These are phyloP conservation scores for Coemansia sp. DNA, from an alignment of 192 early-diverging fungal genomes.

Conservation along the genomic window DNA sequence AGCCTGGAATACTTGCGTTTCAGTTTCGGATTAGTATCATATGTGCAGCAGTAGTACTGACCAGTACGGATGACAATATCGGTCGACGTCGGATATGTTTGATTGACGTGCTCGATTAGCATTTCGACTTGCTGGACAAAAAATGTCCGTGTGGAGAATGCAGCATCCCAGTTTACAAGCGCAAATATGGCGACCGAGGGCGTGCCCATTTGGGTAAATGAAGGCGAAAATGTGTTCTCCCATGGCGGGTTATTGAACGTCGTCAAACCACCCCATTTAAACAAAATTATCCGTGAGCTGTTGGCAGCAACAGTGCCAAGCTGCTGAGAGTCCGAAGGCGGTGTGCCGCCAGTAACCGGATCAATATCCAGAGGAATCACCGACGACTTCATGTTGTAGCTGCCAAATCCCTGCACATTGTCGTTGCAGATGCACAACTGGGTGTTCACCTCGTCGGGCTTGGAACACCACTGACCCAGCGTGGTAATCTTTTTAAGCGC, in stretches of 20 bases:
- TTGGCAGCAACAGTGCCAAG: background rate
- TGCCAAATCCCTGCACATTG: conserved; percentile 15
- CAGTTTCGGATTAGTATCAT: conserved; percentile 34
- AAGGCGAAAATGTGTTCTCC: conserved; percentile 17
- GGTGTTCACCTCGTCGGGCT: conserved; percentile 5
- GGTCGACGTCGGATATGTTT: conserved; percentile 15
- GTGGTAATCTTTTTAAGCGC: conserved; percentile 54
- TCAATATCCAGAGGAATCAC: conserved; percentile 19
- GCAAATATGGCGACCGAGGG: conserved; percentile 38
- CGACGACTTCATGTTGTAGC: conserved; percentile 19
- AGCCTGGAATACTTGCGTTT: conserved; percentile 32
- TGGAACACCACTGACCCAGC: conserved; percentile 48
- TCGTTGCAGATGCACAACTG: conserved; percentile 53
- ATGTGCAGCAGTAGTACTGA: conserved; percentile 58
- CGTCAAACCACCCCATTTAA: conserved; percentile 57
- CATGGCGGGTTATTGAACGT: conserved; percentile 28
- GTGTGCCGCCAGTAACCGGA: conserved; percentile 4
- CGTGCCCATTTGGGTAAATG: conserved; percentile 21
- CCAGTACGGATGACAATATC: conserved; percentile 53
- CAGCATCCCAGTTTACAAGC: conserved; percentile 55
- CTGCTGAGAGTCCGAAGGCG: background rate
- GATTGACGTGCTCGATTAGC: conserved; percentile 24
- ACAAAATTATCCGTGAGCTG: conserved; percentile 22
- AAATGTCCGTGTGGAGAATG: conserved; percentile 30
- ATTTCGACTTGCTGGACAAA: conserved; percentile 26